These are phyloP conservation scores for Phoenix dactylifera DNA, from an alignment of 176 grass and related monocot species.

Conservation along the genomic window DNA sequence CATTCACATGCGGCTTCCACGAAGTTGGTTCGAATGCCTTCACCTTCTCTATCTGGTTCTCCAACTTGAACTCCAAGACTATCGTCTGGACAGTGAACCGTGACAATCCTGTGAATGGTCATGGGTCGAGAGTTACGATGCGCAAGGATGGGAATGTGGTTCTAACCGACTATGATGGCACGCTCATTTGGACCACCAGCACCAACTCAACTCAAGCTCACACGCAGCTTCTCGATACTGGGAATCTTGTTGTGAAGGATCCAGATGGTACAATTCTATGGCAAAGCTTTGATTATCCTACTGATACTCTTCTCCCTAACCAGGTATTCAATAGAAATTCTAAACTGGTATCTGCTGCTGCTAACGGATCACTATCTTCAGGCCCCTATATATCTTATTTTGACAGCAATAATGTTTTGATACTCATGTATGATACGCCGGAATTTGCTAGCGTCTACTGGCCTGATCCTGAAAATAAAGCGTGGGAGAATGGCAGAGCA, in stretches of 20 bases:
- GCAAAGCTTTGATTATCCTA: neutral
- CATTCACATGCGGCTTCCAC: constrained; percentile 63
- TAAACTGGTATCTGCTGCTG: too few species aligned
- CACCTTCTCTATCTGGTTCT: constrained; percentile 69
- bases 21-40: constrained; percentile 41
- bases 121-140: constrained; percentile 34
- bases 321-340: too few species aligned
- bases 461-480: too few species aligned
- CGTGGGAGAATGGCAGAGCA: too few species aligned
- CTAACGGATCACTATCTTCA: too few species aligned
- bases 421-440: too few species aligned
- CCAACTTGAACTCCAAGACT: constrained; percentile 19
- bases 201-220: constrained; percentile 15
- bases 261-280: constrained; percentile 17
- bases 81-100: constrained; percentile 63
- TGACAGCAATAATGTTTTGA: too few species aligned
- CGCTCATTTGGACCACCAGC: constrained; percentile 36
- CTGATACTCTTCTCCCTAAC: too few species aligned
- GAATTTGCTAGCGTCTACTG: too few species aligned
- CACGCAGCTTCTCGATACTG: constrained; percentile 38
- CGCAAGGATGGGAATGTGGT: constrained; percentile 32
- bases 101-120: constrained; percentile 38
- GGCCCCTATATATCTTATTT: too few species aligned
- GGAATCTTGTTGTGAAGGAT: constrained; percentile 62
- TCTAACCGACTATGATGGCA: constrained; percentile 51